These are phyloP conservation scores for Pseudozyma pruni DNA, from an alignment of 1,284 basidiomycete species.

Conservation along the genomic window DNA sequence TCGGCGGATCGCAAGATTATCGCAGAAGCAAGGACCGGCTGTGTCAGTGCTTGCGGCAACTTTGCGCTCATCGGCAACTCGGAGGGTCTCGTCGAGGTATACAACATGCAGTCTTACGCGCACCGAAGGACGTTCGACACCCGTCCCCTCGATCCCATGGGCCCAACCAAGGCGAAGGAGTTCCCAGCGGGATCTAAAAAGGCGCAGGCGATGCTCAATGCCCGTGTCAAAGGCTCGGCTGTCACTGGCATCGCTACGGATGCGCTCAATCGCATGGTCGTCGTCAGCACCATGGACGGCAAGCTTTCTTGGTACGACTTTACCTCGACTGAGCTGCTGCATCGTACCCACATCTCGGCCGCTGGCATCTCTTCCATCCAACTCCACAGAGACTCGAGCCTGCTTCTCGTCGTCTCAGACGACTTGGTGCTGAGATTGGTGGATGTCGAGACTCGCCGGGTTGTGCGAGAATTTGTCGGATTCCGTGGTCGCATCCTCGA, in stretches of 20 bases:
- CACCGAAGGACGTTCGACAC: conserved; percentile 74
- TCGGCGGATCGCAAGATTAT: conserved; percentile 38
- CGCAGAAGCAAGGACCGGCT: conserved; percentile 70
- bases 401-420: conserved; percentile 86
- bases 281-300: conserved; percentile 88
- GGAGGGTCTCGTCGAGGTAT: conserved; percentile 60
- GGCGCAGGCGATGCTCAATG: conserved; percentile 30
- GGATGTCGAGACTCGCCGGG: conserved; percentile 87
- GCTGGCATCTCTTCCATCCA: conserved; percentile 78
- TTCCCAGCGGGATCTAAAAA: conserved; percentile 32
- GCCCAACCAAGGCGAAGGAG: conserved; percentile 32
- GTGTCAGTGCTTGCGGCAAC: conserved; percentile 94
- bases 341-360: conserved; percentile 75
- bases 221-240: conserved; percentile 31
- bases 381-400: conserved; percentile 84
- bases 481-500: conserved; percentile 62
- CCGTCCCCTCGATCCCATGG: conserved; percentile 36
- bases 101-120: conserved; percentile 81
- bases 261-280: conserved; percentile 81
- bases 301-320: conserved; percentile 95
- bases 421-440: conserved; percentile 85
- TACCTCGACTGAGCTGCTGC: conserved; percentile 79
- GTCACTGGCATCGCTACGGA: conserved; percentile 85
- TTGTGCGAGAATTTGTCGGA: conserved; percentile 82
- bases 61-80: conserved; percentile 78